These are phyloP conservation scores for Calonectria naviculata DNA, from an alignment of 2,329 filamentous ascomycete genomes.

Conservation along the genomic window DNA sequence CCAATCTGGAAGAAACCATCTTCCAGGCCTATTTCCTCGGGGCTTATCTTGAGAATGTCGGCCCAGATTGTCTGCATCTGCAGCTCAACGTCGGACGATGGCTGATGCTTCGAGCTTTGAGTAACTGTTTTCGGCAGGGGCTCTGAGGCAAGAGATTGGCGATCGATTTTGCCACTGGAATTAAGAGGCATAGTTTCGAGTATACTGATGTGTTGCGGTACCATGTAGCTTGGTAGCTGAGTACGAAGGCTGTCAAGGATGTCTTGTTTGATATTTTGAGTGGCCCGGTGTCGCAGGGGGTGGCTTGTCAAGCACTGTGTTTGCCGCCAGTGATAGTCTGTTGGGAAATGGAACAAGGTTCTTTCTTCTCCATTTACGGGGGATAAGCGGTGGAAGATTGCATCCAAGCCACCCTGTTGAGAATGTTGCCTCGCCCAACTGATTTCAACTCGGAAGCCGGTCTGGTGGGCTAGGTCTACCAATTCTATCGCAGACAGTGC, in stretches of 20 bases:
- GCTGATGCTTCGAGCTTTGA: not conserved
- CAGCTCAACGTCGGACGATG: not conserved
- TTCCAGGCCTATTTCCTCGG: constrained; percentile 41
- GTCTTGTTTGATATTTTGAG: no score
- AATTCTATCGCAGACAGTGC: constrained; percentile 34
- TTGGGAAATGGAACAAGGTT: constrained; percentile 37
- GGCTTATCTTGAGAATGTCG: constrained; percentile 19
- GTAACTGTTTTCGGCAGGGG: no score
- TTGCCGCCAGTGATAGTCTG: no score
- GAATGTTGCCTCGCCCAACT: constrained; percentile 54
- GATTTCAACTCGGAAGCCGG: constrained; percentile 58
- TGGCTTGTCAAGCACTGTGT: no score
- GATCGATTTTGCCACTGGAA: not conserved
- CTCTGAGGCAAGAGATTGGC: no score
- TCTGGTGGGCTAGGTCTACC: not conserved
- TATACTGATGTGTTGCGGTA: constrained; percentile 32
- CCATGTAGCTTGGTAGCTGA: constrained; percentile 39
- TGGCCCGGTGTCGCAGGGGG: no score
- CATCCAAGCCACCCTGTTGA: constrained; percentile 40
- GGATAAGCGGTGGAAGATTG: constrained; percentile 49
- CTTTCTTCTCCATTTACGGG: not conserved
- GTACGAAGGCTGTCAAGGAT: not conserved
- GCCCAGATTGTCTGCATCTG: constrained; percentile 23
- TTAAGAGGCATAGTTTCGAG: constrained; percentile 36
- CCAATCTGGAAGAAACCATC: constrained; percentile 42